Conservation (phyloP, 176 grass and related monocot species). For the Triticum timopheevii region DNA sequence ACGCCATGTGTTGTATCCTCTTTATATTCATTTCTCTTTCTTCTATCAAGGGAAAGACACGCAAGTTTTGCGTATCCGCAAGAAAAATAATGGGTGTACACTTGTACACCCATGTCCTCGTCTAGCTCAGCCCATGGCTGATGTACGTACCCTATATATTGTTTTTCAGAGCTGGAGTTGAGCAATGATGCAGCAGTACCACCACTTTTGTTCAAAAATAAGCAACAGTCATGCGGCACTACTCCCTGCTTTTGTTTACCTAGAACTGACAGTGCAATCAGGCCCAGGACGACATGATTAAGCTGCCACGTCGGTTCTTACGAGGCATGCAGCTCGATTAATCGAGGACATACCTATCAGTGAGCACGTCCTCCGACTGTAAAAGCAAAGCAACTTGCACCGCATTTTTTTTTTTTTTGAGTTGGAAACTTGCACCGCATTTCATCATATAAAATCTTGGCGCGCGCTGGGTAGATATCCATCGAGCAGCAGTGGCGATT, state of each 20-base stretch:
- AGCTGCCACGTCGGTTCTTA: slow-evolving; percentile 20
- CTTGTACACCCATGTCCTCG: too few relatives aligned
- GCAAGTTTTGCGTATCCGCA: too few relatives aligned
- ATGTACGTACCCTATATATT: not conserved
- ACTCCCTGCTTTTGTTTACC: not conserved
- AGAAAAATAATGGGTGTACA: too few relatives aligned
- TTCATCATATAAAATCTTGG: too few relatives aligned
- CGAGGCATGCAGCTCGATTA: not conserved
- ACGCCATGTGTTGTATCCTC: too few relatives aligned
- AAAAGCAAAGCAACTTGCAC: too few relatives aligned
- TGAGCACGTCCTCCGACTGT: too few relatives aligned
- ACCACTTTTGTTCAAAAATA: not conserved
- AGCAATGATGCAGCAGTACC: not conserved
- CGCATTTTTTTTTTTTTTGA: too few relatives aligned
- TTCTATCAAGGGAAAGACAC: too few relatives aligned
- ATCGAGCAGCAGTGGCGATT: not conserved
- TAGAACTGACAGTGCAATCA: not conserved
- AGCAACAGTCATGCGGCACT: not conserved
- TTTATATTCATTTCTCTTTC: too few relatives aligned
- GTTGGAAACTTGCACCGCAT: too few relatives aligned
- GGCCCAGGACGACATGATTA: slow-evolving; percentile 3
- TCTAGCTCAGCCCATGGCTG: not conserved
- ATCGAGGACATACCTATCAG: too few relatives aligned
- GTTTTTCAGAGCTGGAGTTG: not conserved
- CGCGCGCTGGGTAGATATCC: not conserved